These are phyloP conservation scores for Saturnispora halmiae DNA, from an alignment of 805 yeast genomes.

Conservation along the genomic window DNA sequence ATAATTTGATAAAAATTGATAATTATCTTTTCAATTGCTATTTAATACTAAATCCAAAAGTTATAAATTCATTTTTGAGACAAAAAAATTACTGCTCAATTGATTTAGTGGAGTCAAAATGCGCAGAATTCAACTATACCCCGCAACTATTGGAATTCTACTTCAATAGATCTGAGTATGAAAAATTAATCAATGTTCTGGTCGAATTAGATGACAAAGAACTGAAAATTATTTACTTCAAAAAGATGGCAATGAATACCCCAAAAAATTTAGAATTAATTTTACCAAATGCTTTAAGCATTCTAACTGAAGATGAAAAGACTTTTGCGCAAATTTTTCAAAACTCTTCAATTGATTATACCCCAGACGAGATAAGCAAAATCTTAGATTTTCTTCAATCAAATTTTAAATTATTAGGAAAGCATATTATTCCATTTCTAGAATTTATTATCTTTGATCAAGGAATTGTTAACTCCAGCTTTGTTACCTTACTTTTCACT, in stretches of 20 bases:
- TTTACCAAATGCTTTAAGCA: constrained; percentile 47
- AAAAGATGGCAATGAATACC: constrained; percentile 28
- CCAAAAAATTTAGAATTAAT: constrained; percentile 43
- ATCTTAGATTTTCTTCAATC: constrained; percentile 45
- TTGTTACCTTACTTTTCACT: constrained; percentile 38
- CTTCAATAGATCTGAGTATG: constrained; percentile 51
- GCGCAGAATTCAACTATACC: constrained; percentile 40
- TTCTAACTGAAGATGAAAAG: constrained; percentile 31
- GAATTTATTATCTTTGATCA: constrained; percentile 39
- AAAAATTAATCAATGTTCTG: constrained; percentile 57
- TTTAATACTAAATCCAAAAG: constrained; percentile 52
- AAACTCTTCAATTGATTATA: constrained; percentile 49
- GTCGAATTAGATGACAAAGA: constrained; percentile 22
- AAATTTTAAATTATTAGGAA: constrained; percentile 21
- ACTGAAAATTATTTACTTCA: constrained; percentile 34
- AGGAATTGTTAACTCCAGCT: constrained; percentile 28
- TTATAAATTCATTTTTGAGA: constrained; percentile 77
- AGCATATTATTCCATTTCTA: constrained; percentile 34
- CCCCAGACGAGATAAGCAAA: constrained; percentile 18
- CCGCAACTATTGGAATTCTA: constrained; percentile 74
- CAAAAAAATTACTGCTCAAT: constrained; percentile 68
- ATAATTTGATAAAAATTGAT: constrained; percentile 47
- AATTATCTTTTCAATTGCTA: constrained; percentile 73
- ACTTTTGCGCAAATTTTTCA: constrained; percentile 48
- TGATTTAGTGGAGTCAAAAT: constrained; percentile 45